These are phyloP conservation scores for Daldinia loculata DNA, from an alignment of 495 filamentous ascomycete species.

Conservation along the genomic window DNA sequence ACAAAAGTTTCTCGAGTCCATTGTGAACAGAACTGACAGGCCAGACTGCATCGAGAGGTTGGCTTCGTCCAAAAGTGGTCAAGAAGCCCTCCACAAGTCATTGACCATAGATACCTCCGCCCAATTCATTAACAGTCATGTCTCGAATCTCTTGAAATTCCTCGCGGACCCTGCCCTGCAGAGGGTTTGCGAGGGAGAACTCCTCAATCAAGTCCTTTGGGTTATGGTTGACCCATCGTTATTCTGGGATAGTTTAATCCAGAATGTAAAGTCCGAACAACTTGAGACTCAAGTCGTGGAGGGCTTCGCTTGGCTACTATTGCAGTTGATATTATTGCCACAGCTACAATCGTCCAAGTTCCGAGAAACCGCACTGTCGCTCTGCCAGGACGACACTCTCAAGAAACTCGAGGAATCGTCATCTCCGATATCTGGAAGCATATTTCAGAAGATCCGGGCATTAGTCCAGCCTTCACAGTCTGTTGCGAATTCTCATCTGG, in stretches of 20 bases:
- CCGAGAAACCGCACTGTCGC: constrained; percentile 42
- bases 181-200: constrained; percentile 61
- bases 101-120: constrained; percentile 60
- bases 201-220: constrained; percentile 63
- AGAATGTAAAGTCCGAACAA: constrained; percentile 48
- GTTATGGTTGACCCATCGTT: constrained; percentile 65
- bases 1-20: constrained; percentile 69
- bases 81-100: constrained; percentile 57
- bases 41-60: constrained; percentile 64
- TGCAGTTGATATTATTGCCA: constrained; percentile 63
- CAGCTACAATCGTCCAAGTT: constrained; percentile 42
- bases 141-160: constrained; percentile 49
- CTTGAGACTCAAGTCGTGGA: constrained; percentile 53
- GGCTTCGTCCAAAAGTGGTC: constrained; percentile 57
- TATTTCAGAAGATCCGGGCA: constrained; percentile 29
- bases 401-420: constrained; percentile 52
- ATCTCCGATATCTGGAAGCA: constrained; percentile 17
- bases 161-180: constrained; percentile 59
- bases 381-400: constrained; percentile 43
- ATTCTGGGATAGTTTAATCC: constrained; percentile 67
- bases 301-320: constrained; percentile 67
- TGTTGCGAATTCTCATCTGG: not conserved
- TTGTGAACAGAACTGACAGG: constrained; percentile 59
- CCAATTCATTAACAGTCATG: constrained; percentile 60
- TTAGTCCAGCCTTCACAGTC: constrained; percentile 24